These are phyloP conservation scores for Hortiboletus flavorubellus DNA, from an alignment of 768 basidiomycete species.

Conservation along the genomic window DNA sequence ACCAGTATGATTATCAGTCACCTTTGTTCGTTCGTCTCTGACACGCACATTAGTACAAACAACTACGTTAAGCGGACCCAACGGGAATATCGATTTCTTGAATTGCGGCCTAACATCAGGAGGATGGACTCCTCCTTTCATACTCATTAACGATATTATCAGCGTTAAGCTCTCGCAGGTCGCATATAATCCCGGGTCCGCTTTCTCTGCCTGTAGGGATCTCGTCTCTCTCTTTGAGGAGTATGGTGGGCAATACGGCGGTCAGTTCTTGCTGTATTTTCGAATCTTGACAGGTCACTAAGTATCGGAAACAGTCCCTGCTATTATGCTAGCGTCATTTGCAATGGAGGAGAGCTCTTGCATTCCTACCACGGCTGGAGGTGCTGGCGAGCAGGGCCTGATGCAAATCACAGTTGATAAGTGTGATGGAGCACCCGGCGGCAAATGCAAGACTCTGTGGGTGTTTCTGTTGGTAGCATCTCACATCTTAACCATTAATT, in stretches of 20 bases:
- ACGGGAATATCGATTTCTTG: conserved; percentile 70
- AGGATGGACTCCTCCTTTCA: conserved; percentile 72
- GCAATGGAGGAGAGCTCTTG: conserved; percentile 88
- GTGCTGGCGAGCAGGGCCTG: conserved; percentile 78
- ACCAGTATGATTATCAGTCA: conserved; percentile 36
- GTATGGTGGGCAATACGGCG: conserved; percentile 44
- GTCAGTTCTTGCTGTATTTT: conserved; percentile 28
- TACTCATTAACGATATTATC: conserved; percentile 52
- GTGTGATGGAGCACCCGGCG: conserved; percentile 53
- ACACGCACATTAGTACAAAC: conserved; percentile 39
- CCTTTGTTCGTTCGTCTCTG: background rate
- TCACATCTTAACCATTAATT: background rate
- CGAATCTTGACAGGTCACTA: background rate
- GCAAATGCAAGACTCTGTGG: conserved; percentile 40
- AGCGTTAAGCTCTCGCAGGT: conserved; percentile 45
- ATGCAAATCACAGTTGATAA: conserved; percentile 86
- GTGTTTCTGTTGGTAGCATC: conserved; percentile 7
- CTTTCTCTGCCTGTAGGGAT: conserved; percentile 57
- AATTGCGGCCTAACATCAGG: conserved; percentile 66
- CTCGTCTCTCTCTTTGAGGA: conserved; percentile 57
- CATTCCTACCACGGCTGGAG: conserved; percentile 62
- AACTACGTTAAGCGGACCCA: conserved; percentile 55
- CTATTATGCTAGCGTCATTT: conserved; percentile 80
- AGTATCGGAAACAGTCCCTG: conserved; percentile 44
- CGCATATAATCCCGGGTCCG: conserved; percentile 43